phyloP scores from a whole-genome alignment of 257 asterid species.

The Primulina huaijiensis region DNA sequence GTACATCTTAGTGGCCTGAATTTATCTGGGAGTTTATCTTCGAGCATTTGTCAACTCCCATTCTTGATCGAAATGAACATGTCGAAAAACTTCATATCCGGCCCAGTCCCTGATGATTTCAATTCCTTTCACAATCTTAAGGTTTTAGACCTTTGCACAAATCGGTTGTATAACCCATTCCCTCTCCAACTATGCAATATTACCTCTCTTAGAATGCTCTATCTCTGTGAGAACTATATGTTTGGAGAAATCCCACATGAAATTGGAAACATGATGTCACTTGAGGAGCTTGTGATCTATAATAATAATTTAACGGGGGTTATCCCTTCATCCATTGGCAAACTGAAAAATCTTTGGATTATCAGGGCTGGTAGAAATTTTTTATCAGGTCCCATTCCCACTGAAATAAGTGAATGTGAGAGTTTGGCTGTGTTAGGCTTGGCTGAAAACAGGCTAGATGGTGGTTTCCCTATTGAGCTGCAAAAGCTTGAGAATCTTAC shows the following conservation, averaged over 20 bases:
- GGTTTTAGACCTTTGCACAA: constrained; percentile 76
- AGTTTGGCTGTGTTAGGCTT: constrained; percentile 58
- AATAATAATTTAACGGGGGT: constrained; percentile 76
- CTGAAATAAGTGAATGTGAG: constrained; percentile 57
- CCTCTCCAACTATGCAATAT: constrained; percentile 50
- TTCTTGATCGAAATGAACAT: constrained; percentile 47
- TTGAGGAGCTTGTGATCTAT: constrained; percentile 76
- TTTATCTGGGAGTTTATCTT: constrained; percentile 63
- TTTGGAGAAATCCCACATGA: constrained; percentile 64
- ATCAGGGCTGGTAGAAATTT: constrained; percentile 62
- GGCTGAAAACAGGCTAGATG: constrained; percentile 66
- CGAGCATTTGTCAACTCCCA: constrained; percentile 59
- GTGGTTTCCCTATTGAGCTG: constrained; percentile 59
- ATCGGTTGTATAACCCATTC: constrained; percentile 50
- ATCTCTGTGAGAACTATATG: constrained; percentile 67
- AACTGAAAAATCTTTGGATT: constrained; percentile 53
- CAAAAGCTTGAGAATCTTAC: constrained; percentile 52
- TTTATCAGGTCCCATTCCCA: constrained; percentile 66
- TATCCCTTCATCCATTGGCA: constrained; percentile 58
- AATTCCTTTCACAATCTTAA: constrained; percentile 39
- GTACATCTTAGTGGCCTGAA: constrained; percentile 48
- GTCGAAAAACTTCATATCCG: constrained; percentile 66
- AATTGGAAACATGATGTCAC: constrained; percentile 45
- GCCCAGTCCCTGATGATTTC: constrained; percentile 56
- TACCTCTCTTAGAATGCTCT: constrained; percentile 56